Percentiles rank a stretch among this genome's conserved stretches.
phyloP scores from a whole-genome alignment of 768 basidiomycete genomes.

The Phaeotremella skinneri region DNA sequence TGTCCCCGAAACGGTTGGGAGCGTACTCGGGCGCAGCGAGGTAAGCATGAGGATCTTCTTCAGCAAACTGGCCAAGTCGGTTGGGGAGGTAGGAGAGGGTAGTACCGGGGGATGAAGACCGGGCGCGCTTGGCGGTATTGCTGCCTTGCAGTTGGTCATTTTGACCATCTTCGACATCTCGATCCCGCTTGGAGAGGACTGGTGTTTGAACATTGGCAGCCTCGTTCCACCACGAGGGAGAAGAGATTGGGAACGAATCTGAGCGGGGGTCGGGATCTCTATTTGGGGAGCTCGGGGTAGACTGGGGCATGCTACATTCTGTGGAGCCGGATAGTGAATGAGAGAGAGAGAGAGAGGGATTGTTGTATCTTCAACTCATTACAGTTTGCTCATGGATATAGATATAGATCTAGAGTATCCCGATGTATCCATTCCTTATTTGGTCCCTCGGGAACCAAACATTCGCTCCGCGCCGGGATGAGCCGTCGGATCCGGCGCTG shows the following conservation, averaged over 20 bases:
- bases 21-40: conserved; percentile 59
- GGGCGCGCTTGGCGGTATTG: conserved; percentile 9
- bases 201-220: conserved; percentile 22
- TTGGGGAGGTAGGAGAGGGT: conserved; percentile 40
- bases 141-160: neutral
- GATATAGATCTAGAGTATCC: too few relatives aligned
- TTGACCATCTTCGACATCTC: conserved; percentile 1
- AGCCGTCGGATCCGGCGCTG: neutral
- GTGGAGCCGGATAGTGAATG: too few relatives aligned
- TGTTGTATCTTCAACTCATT: too few relatives aligned
- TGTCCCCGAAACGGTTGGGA: conserved; percentile 73
- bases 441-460: neutral
- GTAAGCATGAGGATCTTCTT: conserved; percentile 35
- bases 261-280: conserved; percentile 12
- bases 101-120: conserved; percentile 18
- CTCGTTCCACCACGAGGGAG: conserved; percentile 43
- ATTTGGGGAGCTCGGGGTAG: neutral
- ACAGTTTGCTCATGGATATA: too few relatives aligned
- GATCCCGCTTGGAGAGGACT: conserved; percentile 4
- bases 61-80: conserved; percentile 22
- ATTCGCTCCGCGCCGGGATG: too few relatives aligned
- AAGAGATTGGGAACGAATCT: conserved; percentile 39
- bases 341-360: neutral
- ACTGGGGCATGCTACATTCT: conserved; percentile 19
- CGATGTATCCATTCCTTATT: neutral